Evolutionary conservation across 495 filamentous ascomycete genomes (phyloP).

Genomic region (Sphaerosporella brunnea): DNA sequence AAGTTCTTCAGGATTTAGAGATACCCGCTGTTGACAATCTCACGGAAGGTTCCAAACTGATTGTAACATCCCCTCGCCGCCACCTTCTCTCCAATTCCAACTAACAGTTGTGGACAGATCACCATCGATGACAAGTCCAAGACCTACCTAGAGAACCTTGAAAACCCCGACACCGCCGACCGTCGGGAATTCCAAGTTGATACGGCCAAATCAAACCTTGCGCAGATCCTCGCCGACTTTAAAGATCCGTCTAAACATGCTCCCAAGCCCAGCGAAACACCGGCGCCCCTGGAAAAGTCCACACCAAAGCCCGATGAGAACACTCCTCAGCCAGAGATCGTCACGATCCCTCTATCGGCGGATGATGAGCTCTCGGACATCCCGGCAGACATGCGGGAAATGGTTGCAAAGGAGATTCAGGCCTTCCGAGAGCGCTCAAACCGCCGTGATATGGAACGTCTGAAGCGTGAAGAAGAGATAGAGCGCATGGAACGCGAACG

Average conservation of each 20-base stretch:
- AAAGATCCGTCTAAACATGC: conserved; percentile 46
- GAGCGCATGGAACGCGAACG: conserved; percentile 69
- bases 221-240: conserved; percentile 48
- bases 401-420: conserved; percentile 81
- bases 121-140: conserved; percentile 64
- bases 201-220: conserved; percentile 43
- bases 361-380: conserved; percentile 96
- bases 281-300: conserved; percentile 26
- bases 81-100: too few relatives aligned
- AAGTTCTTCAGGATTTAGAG: conserved; percentile 69
- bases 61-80: conserved; percentile 8
- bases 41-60: conserved; percentile 15
- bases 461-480: conserved; percentile 75
- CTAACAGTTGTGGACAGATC: conserved; percentile 40
- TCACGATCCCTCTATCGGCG: conserved; percentile 73
- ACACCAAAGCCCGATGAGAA: conserved; percentile 32
- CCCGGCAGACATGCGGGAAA: conserved; percentile 90
- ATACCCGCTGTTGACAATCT: conserved; percentile 42
- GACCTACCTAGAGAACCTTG: conserved; percentile 67
- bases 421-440: conserved; percentile 85
- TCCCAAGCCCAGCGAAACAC: conserved; percentile 38
- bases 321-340: conserved; percentile 45
- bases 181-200: conserved; percentile 50
- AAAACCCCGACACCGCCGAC: conserved; percentile 45
- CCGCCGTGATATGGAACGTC: conserved; percentile 68